Conservation (phyloP, 1,139 yeast genomes). For the Taphrina sp. region DNA sequence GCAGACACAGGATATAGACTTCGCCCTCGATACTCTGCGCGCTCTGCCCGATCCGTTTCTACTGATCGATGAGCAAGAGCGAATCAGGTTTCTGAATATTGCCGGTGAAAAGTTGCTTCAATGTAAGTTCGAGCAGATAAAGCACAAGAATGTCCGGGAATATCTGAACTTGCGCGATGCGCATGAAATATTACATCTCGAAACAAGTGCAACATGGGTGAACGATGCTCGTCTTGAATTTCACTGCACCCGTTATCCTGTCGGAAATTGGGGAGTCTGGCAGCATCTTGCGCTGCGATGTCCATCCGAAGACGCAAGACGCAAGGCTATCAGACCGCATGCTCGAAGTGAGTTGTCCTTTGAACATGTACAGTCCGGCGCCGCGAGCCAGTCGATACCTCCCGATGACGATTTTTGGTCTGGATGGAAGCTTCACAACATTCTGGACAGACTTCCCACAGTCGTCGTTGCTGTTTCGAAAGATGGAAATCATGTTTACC, state of each 20-base stretch:
- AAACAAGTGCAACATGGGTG: constrained; percentile 21
- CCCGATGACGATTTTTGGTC: constrained; percentile 9
- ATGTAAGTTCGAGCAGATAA: not conserved
- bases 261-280: not conserved
- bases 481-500: constrained; percentile 13
- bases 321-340: constrained; percentile 1
- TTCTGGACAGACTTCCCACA: constrained; percentile 12
- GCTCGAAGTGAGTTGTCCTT: constrained; percentile 7
- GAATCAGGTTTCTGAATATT: constrained; percentile 7
- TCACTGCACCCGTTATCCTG: constrained; percentile 2
- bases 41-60: constrained; percentile 12
- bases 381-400: not conserved
- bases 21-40: constrained; percentile 8
- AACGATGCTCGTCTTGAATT: constrained; percentile 9
- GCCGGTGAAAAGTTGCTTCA: constrained; percentile 4
- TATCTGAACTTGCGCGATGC: constrained; percentile 7
- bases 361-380: not conserved
- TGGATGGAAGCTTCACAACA: constrained; percentile 1
- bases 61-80: constrained; percentile 9
- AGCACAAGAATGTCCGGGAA: not conserved
- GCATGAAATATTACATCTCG: constrained; percentile 4
- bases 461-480: constrained; percentile 16
- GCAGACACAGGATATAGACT: not conserved
- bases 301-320: not conserved
- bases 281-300: constrained; percentile 10